phyloP scores from a whole-genome alignment of 352 stramenopile genomes.

The Blastocystis sp. region DNA sequence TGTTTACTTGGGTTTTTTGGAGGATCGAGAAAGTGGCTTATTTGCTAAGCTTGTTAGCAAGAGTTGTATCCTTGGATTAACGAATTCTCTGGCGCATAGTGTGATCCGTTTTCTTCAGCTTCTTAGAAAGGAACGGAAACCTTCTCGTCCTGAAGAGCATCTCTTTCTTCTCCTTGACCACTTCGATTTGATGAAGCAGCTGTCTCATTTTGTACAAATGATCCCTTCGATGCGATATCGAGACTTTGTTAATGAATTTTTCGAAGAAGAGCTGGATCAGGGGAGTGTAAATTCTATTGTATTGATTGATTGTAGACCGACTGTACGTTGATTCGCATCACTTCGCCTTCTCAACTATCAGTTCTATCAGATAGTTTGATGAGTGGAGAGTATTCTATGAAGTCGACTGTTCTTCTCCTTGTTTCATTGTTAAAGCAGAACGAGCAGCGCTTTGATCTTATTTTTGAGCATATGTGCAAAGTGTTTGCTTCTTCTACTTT shows the following conservation, averaged over 20 bases:
- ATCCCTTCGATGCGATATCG: neutral
- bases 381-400: neutral
- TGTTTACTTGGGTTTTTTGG: neutral
- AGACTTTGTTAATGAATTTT: neutral
- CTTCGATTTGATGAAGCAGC: neutral
- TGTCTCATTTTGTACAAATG: neutral
- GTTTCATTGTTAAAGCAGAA: neutral
- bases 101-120: neutral
- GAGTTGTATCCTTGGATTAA: neutral
- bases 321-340: neutral
- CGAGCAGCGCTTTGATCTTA: neutral
- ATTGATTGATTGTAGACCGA: neutral
- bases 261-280: neutral
- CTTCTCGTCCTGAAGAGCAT: neutral
- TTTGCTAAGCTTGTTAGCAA: neutral
- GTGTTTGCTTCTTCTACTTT: neutral
- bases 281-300: too few relatives aligned
- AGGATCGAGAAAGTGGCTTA: neutral
- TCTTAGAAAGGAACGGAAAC: neutral
- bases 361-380: neutral
- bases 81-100: neutral
- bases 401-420: neutral
- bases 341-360: neutral
- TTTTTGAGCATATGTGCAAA: neutral
- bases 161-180: neutral